Percentiles rank a stretch among this genome's conserved stretches.
Conservation (phyloP, 345 rosid genomes). For the Erysimum cheiranthoides region DNA sequence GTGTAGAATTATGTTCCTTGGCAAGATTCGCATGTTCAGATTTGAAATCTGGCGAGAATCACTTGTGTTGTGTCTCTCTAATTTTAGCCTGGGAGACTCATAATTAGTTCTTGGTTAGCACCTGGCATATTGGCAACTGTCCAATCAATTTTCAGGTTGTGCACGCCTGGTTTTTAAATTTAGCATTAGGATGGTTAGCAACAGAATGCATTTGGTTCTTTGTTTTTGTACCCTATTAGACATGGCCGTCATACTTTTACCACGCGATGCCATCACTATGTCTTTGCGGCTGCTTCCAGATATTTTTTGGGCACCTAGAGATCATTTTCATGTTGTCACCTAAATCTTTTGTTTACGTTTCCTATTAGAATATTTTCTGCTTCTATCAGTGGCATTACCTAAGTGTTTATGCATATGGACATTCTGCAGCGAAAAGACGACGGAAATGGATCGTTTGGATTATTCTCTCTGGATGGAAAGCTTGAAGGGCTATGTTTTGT, state of each 20-base stretch:
- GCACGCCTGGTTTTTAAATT: slow-evolving; percentile 1
- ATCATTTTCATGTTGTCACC: slow-evolving; percentile 20
- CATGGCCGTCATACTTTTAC: not conserved
- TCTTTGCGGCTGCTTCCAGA: slow-evolving; percentile 22
- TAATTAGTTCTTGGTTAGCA: slow-evolving; percentile 20
- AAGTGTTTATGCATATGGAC: slow-evolving; percentile 32
- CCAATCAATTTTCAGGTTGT: slow-evolving; percentile 13
- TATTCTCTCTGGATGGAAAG: slow-evolving; percentile 69
- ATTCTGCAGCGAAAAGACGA: slow-evolving; percentile 66
- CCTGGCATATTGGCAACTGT: not conserved
- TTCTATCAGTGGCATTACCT: slow-evolving; percentile 7
- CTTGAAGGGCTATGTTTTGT: slow-evolving; percentile 80
- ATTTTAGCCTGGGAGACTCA: slow-evolving; percentile 18
- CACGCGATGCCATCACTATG: slow-evolving; percentile 1
- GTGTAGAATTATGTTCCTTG: slow-evolving; percentile 27
- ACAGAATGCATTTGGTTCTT: not conserved
- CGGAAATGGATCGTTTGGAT: slow-evolving; percentile 61
- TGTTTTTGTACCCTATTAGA: not conserved
- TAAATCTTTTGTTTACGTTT: slow-evolving; percentile 1
- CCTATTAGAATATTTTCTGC: not conserved
- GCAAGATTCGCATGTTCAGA: slow-evolving; percentile 5
- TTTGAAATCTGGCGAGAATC: slow-evolving; percentile 10
- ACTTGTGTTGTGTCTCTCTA: slow-evolving; percentile 18
- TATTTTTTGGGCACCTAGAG: slow-evolving; percentile 19
- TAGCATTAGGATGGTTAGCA: slow-evolving; percentile 14